A percentile compares a stretch with the other conserved stretches of the same genome.
Conservation (phyloP, 2,329 filamentous ascomycete species). For the Stachybotrys chartarum region DNA sequence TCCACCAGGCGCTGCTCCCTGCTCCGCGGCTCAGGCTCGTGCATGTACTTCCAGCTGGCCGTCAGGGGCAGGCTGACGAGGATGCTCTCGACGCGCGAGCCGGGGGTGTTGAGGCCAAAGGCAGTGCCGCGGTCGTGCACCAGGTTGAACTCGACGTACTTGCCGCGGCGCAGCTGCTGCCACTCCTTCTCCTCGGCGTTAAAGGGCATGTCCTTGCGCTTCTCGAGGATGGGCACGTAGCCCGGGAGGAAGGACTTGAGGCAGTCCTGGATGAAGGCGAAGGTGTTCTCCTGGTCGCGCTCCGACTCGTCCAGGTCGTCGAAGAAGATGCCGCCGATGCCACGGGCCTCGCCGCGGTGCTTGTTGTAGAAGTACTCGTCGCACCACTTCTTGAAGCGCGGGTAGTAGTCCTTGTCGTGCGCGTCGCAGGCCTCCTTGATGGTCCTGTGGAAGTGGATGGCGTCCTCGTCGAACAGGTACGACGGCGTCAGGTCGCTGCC, state of each 20-base stretch:
- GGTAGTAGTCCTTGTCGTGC: conserved; percentile 88
- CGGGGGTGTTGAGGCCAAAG: conserved; percentile 89
- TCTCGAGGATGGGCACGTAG: conserved; percentile 83
- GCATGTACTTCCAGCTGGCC: conserved; percentile 94
- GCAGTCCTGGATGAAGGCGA: conserved; percentile 81
- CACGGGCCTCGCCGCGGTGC: conserved; percentile 79
- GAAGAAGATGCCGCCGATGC: conserved; percentile 96
- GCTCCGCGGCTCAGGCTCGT: conserved; percentile 67
- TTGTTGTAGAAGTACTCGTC: conserved; percentile 96
- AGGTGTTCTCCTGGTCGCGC: conserved; percentile 81
- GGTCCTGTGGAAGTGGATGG: conserved; percentile 89
- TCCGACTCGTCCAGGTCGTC: conserved; percentile 88
- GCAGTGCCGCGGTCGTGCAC: conserved; percentile 93
- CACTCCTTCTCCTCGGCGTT: conserved; percentile 83
- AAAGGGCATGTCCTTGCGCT: conserved; percentile 86
- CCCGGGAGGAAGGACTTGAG: conserved; percentile 82
- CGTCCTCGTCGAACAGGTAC: conserved; percentile 96
- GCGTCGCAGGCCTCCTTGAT: conserved; percentile 91
- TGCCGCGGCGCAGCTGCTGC: conserved; percentile 91
- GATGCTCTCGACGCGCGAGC: conserved; percentile 89
- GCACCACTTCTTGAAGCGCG: conserved; percentile 96
- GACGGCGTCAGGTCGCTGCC: conserved; percentile 88
- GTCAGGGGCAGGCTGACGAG: conserved; percentile 94
- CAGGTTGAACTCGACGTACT: conserved; percentile 97
- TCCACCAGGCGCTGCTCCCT: conserved; percentile 76